Conservation (phyloP, 108 stramenopile species). For the Mayamaea pseudoterrestris region DNA sequence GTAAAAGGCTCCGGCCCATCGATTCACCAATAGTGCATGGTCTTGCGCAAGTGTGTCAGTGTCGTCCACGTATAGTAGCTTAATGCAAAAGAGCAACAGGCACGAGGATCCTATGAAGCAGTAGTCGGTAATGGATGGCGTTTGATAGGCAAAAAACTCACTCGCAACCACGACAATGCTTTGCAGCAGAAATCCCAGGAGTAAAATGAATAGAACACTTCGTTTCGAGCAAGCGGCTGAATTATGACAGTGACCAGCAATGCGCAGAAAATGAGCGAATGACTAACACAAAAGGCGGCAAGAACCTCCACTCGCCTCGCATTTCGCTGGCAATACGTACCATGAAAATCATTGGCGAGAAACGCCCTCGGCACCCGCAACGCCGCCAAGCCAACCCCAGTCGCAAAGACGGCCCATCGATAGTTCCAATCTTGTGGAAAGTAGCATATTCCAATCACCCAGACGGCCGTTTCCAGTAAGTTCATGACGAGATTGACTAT, state of each 20-base stretch:
- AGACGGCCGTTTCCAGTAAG: conserved; percentile 32
- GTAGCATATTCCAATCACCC: conserved; percentile 34
- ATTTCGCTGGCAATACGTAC: conserved; percentile 17
- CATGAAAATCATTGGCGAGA: conserved; percentile 77
- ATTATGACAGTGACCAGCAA: not conserved
- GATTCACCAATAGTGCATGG: conserved; percentile 68
- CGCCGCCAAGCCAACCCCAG: conserved; percentile 35
- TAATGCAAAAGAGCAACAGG: conserved; percentile 71
- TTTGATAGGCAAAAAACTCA: conserved; percentile 70
- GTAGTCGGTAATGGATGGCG: conserved; percentile 44
- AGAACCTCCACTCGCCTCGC: not conserved
- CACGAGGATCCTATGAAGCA: conserved; percentile 53
- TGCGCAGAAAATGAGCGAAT: conserved; percentile 1
- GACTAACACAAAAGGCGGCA: not conserved
- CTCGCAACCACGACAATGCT: conserved; percentile 59
- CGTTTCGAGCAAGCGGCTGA: conserved; percentile 69
- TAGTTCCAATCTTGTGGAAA: conserved; percentile 15
- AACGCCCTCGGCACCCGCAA: conserved; percentile 54
- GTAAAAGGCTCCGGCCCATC: conserved; percentile 60
- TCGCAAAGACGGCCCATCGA: conserved; percentile 42
- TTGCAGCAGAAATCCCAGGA: conserved; percentile 71
- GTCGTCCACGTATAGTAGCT: conserved; percentile 64
- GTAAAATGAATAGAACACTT: conserved; percentile 65
- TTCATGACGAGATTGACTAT: conserved; percentile 45
- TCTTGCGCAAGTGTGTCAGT: conserved; percentile 43